These are phyloP conservation scores for Pseudonectria buxi DNA, from an alignment of 2,329 filamentous ascomycete species.

Conservation along the genomic window DNA sequence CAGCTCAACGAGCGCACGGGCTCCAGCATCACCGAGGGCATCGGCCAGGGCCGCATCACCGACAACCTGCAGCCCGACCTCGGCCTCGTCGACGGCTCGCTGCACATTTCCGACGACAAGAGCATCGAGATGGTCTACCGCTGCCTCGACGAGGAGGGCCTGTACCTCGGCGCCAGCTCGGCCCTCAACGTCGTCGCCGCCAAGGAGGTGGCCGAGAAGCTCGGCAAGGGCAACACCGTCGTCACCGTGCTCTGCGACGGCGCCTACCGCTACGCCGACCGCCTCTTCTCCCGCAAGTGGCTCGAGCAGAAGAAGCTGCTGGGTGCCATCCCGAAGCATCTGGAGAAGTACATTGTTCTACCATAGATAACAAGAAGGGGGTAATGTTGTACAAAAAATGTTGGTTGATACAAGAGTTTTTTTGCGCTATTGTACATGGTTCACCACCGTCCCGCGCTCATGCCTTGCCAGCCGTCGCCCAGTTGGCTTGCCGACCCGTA, in stretches of 20 bases:
- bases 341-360: slow-evolving; percentile 92
- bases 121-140: slow-evolving; percentile 97
- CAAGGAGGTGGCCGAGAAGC: slow-evolving; percentile 83
- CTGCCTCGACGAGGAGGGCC: slow-evolving; percentile 88
- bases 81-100: slow-evolving; percentile 71
- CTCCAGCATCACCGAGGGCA: slow-evolving; percentile 92
- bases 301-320: slow-evolving; percentile 78
- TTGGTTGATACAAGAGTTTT: slow-evolving; percentile 22
- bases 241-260: slow-evolving; percentile 94
- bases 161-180: slow-evolving; percentile 92
- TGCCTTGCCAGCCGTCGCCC: slow-evolving; percentile 10
- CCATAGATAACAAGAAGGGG: slow-evolving; percentile 52
- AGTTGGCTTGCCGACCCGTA: slow-evolving; percentile 22
- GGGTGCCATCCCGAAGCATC: slow-evolving; percentile 70
- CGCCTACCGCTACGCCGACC: slow-evolving; percentile 93
- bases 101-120: slow-evolving; percentile 86
- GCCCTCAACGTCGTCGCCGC: slow-evolving; percentile 93
- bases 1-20: slow-evolving; percentile 75
- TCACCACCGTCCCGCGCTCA: slow-evolving; percentile 4
- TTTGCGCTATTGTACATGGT: slow-evolving; percentile 10
- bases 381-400: slow-evolving; percentile 21
- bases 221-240: slow-evolving; percentile 83
- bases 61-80: slow-evolving; percentile 87
- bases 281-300: slow-evolving; percentile 90
- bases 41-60: slow-evolving; percentile 94